A percentile compares a stretch with the other conserved stretches of the same genome.
Conservation (phyloP, 179 eudicot species). For the Spergularia azorica region DNA sequence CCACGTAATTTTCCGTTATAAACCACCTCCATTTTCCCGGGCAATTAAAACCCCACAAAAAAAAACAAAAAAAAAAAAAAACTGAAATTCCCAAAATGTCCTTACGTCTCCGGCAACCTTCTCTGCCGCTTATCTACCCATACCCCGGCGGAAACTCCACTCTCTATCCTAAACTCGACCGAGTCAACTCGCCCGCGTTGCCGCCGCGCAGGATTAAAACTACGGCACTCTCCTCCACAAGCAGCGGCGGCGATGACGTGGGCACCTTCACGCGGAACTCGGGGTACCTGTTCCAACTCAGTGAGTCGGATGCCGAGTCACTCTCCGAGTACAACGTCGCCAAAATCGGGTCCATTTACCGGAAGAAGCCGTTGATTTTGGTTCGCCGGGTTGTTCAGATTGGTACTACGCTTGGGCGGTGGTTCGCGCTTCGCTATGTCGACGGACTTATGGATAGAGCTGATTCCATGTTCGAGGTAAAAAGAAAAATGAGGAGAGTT, state of each 20-base stretch:
- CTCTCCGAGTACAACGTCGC: conserved; percentile 61
- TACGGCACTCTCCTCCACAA: conserved; percentile 13
- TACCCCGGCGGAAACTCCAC: background rate
- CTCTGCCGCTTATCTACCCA: conserved; percentile 16
- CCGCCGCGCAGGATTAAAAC: background rate
- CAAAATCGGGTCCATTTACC: conserved; percentile 53
- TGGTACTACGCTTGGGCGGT: conserved; percentile 63
- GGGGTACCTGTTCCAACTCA: conserved; percentile 74
- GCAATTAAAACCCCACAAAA: background rate
- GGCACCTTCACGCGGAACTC: conserved; percentile 77
- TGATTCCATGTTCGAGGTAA: conserved; percentile 78
- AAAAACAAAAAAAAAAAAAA: background rate
- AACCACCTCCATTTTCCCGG: too few species aligned
- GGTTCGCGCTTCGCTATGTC: conserved; percentile 66
- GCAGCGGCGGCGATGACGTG: conserved; percentile 33
- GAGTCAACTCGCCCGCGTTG: conserved; percentile 3
- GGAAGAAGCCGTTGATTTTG: conserved; percentile 55
- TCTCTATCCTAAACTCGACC: conserved; percentile 24
- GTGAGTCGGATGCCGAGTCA: conserved; percentile 59
- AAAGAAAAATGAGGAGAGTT: background rate
- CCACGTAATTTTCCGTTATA: too few species aligned
- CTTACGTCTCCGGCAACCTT: conserved; percentile 25
- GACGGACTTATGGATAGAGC: conserved; percentile 61
- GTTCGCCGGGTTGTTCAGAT: conserved; percentile 69
- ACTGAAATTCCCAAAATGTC: conserved; percentile 14